phyloP scores from a whole-genome alignment of 1,284 basidiomycete genomes.

The Pisolithus thermaeus region DNA sequence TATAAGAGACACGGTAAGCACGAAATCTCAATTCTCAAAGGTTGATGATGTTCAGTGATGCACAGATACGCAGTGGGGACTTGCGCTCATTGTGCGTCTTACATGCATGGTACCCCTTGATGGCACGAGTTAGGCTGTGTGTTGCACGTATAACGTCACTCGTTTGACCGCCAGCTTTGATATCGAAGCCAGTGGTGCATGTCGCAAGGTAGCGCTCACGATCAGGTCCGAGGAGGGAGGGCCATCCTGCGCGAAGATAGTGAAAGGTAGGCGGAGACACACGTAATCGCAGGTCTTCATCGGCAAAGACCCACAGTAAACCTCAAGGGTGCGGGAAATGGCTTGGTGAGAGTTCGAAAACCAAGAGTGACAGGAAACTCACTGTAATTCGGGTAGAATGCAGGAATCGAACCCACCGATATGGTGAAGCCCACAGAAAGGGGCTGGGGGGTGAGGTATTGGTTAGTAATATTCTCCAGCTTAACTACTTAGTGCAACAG shows the following conservation, averaged over 20 bases:
- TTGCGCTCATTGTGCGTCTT: slow-evolving; percentile 22
- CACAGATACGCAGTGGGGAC: too few species aligned
- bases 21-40: not conserved
- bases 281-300: slow-evolving; percentile 38
- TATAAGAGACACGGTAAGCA: slow-evolving; percentile 38
- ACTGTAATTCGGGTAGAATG: slow-evolving; percentile 38
- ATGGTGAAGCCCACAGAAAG: slow-evolving; percentile 45
- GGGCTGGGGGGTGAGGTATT: not conserved
- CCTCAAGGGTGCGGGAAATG: too few species aligned
- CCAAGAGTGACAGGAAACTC: slow-evolving; percentile 10
- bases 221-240: slow-evolving; percentile 12
- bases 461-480: slow-evolving; percentile 14
- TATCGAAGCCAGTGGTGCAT: too few species aligned
- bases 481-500: slow-evolving; percentile 35
- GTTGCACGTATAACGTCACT: slow-evolving; percentile 35
- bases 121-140: slow-evolving; percentile 31
- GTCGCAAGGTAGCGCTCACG: too few species aligned
- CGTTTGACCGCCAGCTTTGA: slow-evolving; percentile 38
- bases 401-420: slow-evolving; percentile 47
- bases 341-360: too few species aligned
- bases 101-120: slow-evolving; percentile 29
- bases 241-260: slow-evolving; percentile 31
- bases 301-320: slow-evolving; percentile 29
- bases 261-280: slow-evolving; percentile 38
- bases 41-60: too few species aligned